Base-by-base conservation (phyloP, 225 moss, liverwort and hornwort species). In the Takakia lepidozioides region DNA sequence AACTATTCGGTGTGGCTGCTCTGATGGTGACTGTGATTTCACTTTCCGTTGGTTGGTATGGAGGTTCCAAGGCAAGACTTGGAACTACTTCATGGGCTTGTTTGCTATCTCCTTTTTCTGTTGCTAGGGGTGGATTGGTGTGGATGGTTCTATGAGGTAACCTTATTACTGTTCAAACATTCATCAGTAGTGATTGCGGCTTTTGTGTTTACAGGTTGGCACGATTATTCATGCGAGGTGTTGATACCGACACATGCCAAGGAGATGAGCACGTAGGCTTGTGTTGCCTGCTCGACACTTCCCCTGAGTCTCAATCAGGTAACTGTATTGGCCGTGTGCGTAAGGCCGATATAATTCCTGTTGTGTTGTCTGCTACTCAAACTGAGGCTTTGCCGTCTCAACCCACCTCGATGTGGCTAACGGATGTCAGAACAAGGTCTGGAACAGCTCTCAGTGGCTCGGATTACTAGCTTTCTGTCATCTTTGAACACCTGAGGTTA, bases 261-360 rank as follows among this genome's bases (percentile, higher is more conserved):
- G 64, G 47, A 42, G 67, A 72, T 51, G 62, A 46, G 47, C 61
- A 56, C 45, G 82, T 65, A 32, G 90, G 87, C 25, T 76, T 87
- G 49, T 64, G 80, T 45, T 80, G 77, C 35, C 87, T 87, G 25
- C 82, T 85, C 62, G 84, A 82, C 22, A 46, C 49, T 19, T 87
- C 77, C 20, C 87, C 82, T 39, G 68, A 46, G 58, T 55, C 61
- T 26, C 64, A 60, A 48, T n/a, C n/a, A n/a, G n/a, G n/a, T n/a
- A 70, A 55, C 29, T 70, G 57, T 43, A 59, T 85, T 38, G 73
- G 60, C 23, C 74, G 84, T 46, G 54, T 63, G 17, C 53, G 66
- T 41, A 79, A 63, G 60, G 79, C 63, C 6, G 66, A 74, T 44
- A 74, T 74, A 23, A 28, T 63, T 23, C 51, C 73, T 10, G 11